Conservation (phyloP, 805 yeast genomes). For the Wickerhamiella musiphila region DNA sequence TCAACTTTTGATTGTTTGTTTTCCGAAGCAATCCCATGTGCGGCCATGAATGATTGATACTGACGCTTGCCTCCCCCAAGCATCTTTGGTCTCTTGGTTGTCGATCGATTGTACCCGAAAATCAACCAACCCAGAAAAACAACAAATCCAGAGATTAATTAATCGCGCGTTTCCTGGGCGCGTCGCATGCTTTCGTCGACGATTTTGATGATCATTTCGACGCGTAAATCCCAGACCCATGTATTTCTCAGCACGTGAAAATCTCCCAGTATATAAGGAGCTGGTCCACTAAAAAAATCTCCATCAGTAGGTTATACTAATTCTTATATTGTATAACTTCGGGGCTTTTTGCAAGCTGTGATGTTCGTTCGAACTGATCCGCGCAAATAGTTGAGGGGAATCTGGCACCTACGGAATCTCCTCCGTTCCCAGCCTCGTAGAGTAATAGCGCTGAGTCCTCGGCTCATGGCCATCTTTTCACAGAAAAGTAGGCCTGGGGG, state of each 20-base stretch:
- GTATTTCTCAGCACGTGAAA: background rate
- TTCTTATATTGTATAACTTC: slow-evolving; percentile 16
- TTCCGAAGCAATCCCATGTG: no score
- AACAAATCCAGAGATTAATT: no score
- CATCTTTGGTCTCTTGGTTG: no score
- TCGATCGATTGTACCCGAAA: no score
- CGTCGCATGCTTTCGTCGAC: background rate
- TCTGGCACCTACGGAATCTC: slow-evolving; percentile 19
- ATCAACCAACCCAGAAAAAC: no score
- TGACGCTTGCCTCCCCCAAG: no score
- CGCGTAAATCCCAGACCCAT: no score
- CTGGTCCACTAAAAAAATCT: slow-evolving; percentile 2
- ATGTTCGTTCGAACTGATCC: slow-evolving; percentile 10
- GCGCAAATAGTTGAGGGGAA: slow-evolving; percentile 15
- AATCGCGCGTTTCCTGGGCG: background rate
- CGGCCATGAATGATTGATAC: no score
- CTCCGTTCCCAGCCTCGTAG: slow-evolving; percentile 27
- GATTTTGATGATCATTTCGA: no score
- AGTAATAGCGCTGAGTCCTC: slow-evolving; percentile 18
- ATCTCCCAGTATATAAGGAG: background rate
- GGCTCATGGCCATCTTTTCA: slow-evolving; percentile 15
- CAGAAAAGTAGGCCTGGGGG: slow-evolving; percentile 13
- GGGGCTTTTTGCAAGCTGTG: slow-evolving; percentile 13
- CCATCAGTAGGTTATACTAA: slow-evolving; percentile 19
- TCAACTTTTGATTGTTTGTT: no score